These are phyloP conservation scores for Cladosporium sp. DNA, from an alignment of 2,329 filamentous ascomycete genomes.

Conservation along the genomic window DNA sequence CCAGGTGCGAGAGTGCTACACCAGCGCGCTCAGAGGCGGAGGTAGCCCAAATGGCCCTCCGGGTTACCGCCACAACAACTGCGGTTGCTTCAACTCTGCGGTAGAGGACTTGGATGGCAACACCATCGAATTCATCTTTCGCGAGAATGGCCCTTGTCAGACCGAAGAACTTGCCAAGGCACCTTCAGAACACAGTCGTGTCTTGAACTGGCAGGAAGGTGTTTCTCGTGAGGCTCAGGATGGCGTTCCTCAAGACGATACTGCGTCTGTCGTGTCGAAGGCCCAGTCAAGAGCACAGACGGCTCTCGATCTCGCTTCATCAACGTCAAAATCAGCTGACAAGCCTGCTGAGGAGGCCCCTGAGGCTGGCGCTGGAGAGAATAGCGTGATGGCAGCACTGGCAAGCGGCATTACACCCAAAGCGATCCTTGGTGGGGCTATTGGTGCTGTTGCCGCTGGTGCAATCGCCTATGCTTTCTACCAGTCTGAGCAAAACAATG, in stretches of 20 bases:
- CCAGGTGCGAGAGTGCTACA: constrained; percentile 67
- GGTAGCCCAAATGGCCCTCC: constrained; percentile 55
- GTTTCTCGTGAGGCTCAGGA: constrained; percentile 1
- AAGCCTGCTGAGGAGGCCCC: constrained; percentile 1
- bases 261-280: constrained; percentile 3
- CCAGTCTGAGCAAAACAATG: constrained; percentile 46
- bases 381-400: neutral
- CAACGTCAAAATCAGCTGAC: neutral
- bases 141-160: constrained; percentile 24
- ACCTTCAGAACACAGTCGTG: constrained; percentile 3
- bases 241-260: neutral
- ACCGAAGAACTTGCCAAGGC: neutral
- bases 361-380: neutral
- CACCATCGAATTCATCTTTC: constrained; percentile 71
- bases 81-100: constrained; percentile 57
- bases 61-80: constrained; percentile 48
- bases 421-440: constrained; percentile 5
- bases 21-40: constrained; percentile 61
- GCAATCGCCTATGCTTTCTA: constrained; percentile 9
- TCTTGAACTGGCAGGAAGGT: constrained; percentile 11
- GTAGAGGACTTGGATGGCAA: constrained; percentile 78
- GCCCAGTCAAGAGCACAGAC: neutral
- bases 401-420: constrained; percentile 1
- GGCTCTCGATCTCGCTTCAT: neutral
- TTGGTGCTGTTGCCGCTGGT: constrained; percentile 8